These are phyloP conservation scores for Arabidopsis arenosa DNA, from an alignment of 345 rosid species.

Conservation along the genomic window DNA sequence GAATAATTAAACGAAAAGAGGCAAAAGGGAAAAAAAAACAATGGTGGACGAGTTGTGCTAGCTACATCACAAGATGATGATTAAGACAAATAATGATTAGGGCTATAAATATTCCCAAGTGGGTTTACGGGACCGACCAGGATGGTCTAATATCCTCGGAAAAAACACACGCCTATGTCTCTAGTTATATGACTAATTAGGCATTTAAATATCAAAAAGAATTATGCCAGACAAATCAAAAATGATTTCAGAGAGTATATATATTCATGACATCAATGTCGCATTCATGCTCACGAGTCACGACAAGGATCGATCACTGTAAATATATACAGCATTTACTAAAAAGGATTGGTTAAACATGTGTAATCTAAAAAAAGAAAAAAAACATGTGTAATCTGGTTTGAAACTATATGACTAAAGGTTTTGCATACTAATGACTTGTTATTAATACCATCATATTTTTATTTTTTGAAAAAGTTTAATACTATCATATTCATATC, in stretches of 20 bases:
- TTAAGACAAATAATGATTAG: constrained; percentile 41
- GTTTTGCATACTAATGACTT: constrained; percentile 3
- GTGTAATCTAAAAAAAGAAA: background rate
- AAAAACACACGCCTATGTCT: constrained; percentile 25
- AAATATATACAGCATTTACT: background rate
- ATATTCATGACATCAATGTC: background rate
- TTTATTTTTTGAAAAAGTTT: no score
- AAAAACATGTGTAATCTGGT: background rate
- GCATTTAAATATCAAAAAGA: background rate
- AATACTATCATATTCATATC: no score
- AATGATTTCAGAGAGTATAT: background rate
- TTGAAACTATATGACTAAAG: background rate
- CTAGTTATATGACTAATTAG: constrained; percentile 21
- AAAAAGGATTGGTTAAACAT: background rate
- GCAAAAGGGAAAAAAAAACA: constrained; percentile 17
- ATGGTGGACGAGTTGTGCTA: constrained; percentile 36
- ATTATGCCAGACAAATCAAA: constrained; percentile 1
- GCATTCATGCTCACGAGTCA: constrained; percentile 25
- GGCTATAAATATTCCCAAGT: constrained; percentile 40
- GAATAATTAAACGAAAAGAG: constrained; percentile 19
- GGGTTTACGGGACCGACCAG: constrained; percentile 43
- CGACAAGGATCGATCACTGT: constrained; percentile 7
- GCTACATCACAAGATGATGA: constrained; percentile 41
- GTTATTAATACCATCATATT: background rate
- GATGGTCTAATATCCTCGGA: constrained; percentile 37